Evolutionary conservation across 768 basidiomycete species (phyloP).

Genomic region (Suillus paluster): DNA sequence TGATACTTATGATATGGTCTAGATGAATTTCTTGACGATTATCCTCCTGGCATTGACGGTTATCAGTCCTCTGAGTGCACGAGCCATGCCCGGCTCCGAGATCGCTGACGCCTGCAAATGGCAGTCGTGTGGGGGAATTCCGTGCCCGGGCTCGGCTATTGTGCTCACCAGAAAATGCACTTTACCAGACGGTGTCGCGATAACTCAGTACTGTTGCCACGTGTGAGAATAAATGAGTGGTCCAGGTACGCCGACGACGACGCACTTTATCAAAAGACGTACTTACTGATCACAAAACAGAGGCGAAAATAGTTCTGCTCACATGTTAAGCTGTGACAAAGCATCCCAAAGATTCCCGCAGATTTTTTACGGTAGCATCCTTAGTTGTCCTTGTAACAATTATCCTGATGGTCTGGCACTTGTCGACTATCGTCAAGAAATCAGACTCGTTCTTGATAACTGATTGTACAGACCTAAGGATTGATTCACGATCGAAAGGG

Average conservation of each 20-base stretch:
- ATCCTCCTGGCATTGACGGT: neutral
- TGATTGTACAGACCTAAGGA: too few species aligned
- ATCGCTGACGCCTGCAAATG: constrained; percentile 6
- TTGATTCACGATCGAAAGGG: constrained; percentile 58
- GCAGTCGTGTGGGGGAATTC: constrained; percentile 4
- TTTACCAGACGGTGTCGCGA: neutral
- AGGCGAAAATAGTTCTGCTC: neutral
- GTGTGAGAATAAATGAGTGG: neutral
- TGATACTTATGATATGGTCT: neutral
- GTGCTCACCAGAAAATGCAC: neutral
- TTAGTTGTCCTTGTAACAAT: neutral
- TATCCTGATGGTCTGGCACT: too few species aligned
- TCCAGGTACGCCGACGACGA: neutral
- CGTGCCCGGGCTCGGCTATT: neutral
- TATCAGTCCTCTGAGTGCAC: neutral
- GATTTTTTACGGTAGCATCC: too few species aligned
- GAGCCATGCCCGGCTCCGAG: neutral
- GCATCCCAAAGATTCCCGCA: too few species aligned
- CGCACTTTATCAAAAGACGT: neutral
- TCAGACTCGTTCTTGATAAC: too few species aligned
- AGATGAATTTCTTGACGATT: neutral
- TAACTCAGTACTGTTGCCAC: constrained; percentile 2
- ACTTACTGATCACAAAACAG: neutral
- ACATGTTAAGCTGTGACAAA: neutral
- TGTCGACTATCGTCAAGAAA: too few species aligned